A percentile compares a stretch with the other conserved stretches of the same genome.
Evolutionary conservation across 176 grass and related monocot species (phyloP).

Genomic region (Coix lacrymajobi): DNA sequence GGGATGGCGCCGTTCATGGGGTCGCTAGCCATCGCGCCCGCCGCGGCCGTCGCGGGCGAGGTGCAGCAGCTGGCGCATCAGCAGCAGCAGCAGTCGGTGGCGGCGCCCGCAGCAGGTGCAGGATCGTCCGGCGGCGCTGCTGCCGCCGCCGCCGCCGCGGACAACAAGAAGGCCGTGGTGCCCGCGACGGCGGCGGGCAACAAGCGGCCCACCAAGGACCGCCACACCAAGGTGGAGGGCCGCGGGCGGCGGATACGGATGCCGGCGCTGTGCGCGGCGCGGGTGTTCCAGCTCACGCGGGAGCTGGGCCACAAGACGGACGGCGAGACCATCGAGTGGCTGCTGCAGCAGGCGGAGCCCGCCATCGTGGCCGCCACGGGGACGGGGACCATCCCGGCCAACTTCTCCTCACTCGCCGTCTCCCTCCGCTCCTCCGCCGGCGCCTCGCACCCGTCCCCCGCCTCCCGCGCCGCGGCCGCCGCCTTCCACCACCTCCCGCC

Average conservation of each 20-base stretch:
- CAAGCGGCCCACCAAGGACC: slow-evolving; percentile 79
- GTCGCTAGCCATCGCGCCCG: slow-evolving; percentile 40
- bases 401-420: slow-evolving; percentile 81
- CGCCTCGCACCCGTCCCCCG: slow-evolving; percentile 23
- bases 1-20: slow-evolving; percentile 61
- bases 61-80: slow-evolving; percentile 12
- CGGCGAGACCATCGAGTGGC: slow-evolving; percentile 98
- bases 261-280: slow-evolving; percentile 91
- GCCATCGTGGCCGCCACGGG: slow-evolving; percentile 95
- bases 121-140: background rate
- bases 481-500: slow-evolving; percentile 39
- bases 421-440: slow-evolving; percentile 58
- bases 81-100: background rate
- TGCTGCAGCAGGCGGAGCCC: slow-evolving; percentile 91
- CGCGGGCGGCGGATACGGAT: slow-evolving; percentile 92
- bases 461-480: slow-evolving; percentile 20
- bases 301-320: slow-evolving; percentile 98
- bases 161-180: slow-evolving; percentile 23
- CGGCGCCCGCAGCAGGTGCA: background rate
- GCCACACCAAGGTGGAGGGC: slow-evolving; percentile 96
- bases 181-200: background rate
- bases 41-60: background rate
- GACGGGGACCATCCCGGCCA: slow-evolving; percentile 85
- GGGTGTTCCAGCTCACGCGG: slow-evolving; percentile 96
- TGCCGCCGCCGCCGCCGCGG: background rate